These are phyloP conservation scores for Irpex rosettiformis DNA, from an alignment of 1,284 basidiomycete genomes.

Conservation along the genomic window DNA sequence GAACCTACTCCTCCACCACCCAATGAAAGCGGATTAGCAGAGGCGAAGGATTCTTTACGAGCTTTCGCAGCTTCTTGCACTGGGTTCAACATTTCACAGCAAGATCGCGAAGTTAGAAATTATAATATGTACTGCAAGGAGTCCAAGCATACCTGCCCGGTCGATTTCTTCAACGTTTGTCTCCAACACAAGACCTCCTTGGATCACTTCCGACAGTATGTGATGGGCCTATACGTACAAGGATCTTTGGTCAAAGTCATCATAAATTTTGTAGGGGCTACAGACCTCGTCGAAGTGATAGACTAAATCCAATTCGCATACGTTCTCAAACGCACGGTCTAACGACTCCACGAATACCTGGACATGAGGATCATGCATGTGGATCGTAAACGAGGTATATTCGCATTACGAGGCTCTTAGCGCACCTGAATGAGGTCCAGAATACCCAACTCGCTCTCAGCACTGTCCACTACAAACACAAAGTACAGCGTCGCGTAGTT, in stretches of 20 bases:
- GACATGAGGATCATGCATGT: background rate
- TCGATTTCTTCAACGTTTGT: conserved; percentile 95
- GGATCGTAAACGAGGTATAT: background rate
- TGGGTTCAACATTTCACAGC: conserved; percentile 27
- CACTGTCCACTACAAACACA: conserved; percentile 93
- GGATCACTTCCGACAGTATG: conserved; percentile 92
- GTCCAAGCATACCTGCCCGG: conserved; percentile 51
- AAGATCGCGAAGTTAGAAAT: background rate
- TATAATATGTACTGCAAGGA: no score
- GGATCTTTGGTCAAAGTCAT: background rate
- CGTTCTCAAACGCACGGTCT: conserved; percentile 96
- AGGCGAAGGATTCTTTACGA: conserved; percentile 70
- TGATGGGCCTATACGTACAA: conserved; percentile 73
- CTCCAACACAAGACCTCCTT: conserved; percentile 97
- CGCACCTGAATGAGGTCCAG: conserved; percentile 94
- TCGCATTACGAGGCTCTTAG: background rate
- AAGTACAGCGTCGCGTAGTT: conserved; percentile 97
- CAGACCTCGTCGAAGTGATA: conserved; percentile 97
- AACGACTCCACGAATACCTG: conserved; percentile 98
- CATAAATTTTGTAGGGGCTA: background rate
- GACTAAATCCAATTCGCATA: conserved; percentile 97
- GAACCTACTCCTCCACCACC: conserved; percentile 59
- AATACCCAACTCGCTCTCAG: conserved; percentile 95
- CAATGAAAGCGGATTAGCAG: conserved; percentile 74
- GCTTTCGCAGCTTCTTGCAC: conserved; percentile 66